Base-by-base conservation (phyloP, 2,329 filamentous ascomycete genomes). In the Penicillium sp. region DNA sequence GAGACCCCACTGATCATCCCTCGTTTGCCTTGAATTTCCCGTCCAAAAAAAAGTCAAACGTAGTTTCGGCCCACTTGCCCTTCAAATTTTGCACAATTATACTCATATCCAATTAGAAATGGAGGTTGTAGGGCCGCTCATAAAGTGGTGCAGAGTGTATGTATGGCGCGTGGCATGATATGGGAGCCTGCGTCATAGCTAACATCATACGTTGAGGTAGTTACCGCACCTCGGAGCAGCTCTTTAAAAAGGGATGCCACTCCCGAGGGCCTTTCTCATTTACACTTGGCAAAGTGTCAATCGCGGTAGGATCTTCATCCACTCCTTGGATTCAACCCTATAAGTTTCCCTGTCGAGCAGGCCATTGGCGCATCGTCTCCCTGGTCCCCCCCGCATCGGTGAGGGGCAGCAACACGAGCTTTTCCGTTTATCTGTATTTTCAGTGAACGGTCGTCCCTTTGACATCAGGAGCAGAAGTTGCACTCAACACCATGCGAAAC, bases 401-500 rank as follows among this genome's bases (percentile, higher is more conserved):
- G 50, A 53, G 50, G 50, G 50, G 50, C 50, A 48, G 24, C 35
- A 18, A 35, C 27, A 18, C 41, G 33, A 50, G 36, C 41, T 20
- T n/a, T 40, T 33, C 36, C 35, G 41, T 46, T 18, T 20, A 27
- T n/a, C 39, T 24, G 11, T 10, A 36, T 20, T 10, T 36, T 33
- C 5, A 27, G 25, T 30, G 28, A 30, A 30, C 9, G 20, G 8
- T 18, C 10, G 10, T 1, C 10, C 11, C 28, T n/a, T 39, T 31
- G 13, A 16, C 24, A 25, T 10, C 22, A 11, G 16, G 30, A 48
- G 30, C n/a, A 13, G 25, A 27, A 27, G 42, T 35, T 31, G 27
- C 11, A 8, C 27, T 22, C 27, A 1, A 35, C 60, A 56, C 30
- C 46, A 69, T 70, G 66, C 60, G 57, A 39, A 49, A 69, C 54